Percentiles rank a stretch among this genome's conserved stretches.
Conservation (phyloP, 2,329 filamentous ascomycete genomes). For the Cladosporium cucumerinum region DNA sequence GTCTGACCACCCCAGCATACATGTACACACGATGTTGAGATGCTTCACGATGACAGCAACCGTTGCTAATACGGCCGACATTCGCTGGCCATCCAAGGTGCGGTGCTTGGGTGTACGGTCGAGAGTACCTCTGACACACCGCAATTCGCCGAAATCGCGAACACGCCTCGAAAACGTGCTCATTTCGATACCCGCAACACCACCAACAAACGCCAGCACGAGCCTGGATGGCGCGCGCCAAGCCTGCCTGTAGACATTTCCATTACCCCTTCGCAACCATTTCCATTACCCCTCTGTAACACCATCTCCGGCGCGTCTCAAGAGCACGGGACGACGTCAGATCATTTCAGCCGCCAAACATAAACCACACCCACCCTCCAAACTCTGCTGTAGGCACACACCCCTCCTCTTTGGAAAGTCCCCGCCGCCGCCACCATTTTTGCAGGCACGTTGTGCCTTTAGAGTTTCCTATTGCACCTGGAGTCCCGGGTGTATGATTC, state of each 20-base stretch:
- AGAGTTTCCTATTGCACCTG: background rate
- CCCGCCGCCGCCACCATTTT: background rate
- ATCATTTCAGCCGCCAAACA: background rate
- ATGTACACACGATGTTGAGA: background rate
- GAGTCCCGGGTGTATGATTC: background rate
- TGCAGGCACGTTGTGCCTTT: background rate
- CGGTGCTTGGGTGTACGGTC: background rate
- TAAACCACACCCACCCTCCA: background rate
- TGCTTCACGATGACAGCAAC: background rate
- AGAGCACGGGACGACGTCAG: constrained; percentile 4
- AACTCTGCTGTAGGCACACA: background rate
- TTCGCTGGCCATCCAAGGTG: background rate
- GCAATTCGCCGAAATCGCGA: background rate
- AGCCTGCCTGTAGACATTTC: constrained; percentile 1
- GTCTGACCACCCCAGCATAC: background rate
- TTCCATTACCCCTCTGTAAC: background rate
- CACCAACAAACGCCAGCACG: background rate
- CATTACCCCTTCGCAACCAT: constrained; percentile 3
- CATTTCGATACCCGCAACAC: background rate
- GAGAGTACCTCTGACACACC: background rate
- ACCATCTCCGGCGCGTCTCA: constrained; percentile 4
- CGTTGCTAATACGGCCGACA: constrained; percentile 4
- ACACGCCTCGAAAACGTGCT: background rate
- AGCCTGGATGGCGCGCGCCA: background rate
- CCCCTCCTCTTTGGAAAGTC: background rate